Conservation (phyloP, 768 basidiomycete genomes). For the Leccinum barrowsii region DNA sequence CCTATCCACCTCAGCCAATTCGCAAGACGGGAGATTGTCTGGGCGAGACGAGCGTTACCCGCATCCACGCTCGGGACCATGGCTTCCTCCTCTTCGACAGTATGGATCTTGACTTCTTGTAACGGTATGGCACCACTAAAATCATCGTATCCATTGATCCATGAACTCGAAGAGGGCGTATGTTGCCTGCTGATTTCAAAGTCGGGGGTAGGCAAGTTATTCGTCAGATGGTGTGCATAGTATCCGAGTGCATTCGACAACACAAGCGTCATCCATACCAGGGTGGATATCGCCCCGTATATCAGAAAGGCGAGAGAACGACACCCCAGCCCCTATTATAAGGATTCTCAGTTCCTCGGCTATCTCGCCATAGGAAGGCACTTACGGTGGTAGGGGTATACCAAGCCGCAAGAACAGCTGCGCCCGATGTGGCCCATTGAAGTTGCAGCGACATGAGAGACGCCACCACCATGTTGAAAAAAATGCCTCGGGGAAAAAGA, state of each 20-base stretch:
- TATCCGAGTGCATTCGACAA: conserved; percentile 26
- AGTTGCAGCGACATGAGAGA: conserved; percentile 27
- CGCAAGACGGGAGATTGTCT: background rate
- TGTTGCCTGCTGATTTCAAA: background rate
- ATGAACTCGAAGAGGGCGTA: background rate
- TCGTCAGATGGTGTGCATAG: conserved; percentile 9
- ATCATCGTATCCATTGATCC: background rate
- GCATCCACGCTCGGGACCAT: too few relatives aligned
- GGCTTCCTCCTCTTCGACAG: background rate
- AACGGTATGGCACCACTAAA: background rate
- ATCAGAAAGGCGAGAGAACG: conserved; percentile 31
- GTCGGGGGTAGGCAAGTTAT: background rate
- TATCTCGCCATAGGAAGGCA: background rate
- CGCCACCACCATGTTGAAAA: conserved; percentile 28
- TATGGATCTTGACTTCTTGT: background rate
- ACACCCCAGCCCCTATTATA: conserved; percentile 30
- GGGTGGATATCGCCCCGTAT: conserved; percentile 29
- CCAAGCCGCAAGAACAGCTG: conserved; percentile 27
- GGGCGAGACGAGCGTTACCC: background rate
- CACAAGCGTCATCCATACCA: conserved; percentile 30
- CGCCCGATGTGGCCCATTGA: conserved; percentile 33
- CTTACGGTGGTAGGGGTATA: conserved; percentile 30
- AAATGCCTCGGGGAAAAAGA: conserved; percentile 20
- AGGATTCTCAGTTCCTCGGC: background rate
- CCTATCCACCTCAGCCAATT: conserved; percentile 24